phyloP scores from a whole-genome alignment of 306 rosid genomes.

The Hippophae gyantsensis region DNA sequence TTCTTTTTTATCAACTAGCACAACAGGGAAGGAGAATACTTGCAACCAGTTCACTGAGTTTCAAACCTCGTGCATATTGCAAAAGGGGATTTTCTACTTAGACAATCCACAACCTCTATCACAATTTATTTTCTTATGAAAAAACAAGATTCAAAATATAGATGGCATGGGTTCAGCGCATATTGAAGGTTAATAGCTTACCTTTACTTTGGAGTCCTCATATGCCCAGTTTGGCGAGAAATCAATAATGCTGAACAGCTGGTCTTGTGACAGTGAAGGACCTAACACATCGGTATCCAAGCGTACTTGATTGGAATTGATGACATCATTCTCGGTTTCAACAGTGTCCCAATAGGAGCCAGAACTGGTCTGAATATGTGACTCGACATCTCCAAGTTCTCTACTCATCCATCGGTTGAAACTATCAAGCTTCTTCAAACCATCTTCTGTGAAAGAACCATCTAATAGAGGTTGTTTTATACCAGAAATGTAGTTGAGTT shows the following conservation, averaged over 20 bases:
- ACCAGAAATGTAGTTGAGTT: slow-evolving; percentile 22
- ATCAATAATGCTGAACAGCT: slow-evolving; percentile 64
- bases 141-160: no score
- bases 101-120: no score
- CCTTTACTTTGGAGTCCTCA: slow-evolving; percentile 62
- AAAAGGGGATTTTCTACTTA: no score
- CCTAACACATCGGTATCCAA: slow-evolving; percentile 30
- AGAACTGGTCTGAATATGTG: slow-evolving; percentile 67
- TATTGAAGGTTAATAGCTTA: slow-evolving; percentile 9
- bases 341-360: slow-evolving; percentile 74
- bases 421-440: slow-evolving; percentile 85
- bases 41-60: no score
- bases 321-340: slow-evolving; percentile 52
- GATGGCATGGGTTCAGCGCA: no score
- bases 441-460: slow-evolving; percentile 36
- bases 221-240: slow-evolving; percentile 76
- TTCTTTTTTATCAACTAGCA: no score
- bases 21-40: no score
- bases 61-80: no score
- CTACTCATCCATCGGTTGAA: slow-evolving; percentile 72
- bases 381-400: slow-evolving; percentile 74
- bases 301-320: slow-evolving; percentile 28
- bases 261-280: slow-evolving; percentile 85
- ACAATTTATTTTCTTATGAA: no score
- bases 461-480: slow-evolving; percentile 35